phyloP scores from a whole-genome alignment of 2,329 filamentous ascomycete genomes.

The Diplodia sapinea region DNA sequence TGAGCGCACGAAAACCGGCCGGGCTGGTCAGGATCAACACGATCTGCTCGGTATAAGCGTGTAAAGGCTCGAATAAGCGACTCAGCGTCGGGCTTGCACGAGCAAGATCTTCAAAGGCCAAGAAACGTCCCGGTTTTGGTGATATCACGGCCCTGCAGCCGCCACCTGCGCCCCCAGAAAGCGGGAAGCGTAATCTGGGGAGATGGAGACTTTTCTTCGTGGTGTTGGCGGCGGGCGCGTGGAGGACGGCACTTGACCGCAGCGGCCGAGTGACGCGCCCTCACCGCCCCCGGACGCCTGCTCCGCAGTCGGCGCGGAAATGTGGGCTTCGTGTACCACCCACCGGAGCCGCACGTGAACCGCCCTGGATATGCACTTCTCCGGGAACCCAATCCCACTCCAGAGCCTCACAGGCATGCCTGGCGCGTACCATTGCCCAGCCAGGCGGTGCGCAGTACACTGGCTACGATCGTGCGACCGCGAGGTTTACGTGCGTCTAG shows the following conservation, averaged over 20 bases:
- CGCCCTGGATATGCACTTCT: slow-evolving; percentile 19
- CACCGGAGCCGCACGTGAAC: slow-evolving; percentile 21
- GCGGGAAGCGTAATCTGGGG: slow-evolving; percentile 15
- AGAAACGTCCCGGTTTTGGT: slow-evolving; percentile 20
- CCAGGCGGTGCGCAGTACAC: slow-evolving; percentile 1
- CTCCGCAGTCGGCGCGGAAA: slow-evolving; percentile 26
- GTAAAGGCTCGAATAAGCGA: slow-evolving; percentile 2
- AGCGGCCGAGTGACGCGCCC: not conserved
- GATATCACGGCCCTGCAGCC: slow-evolving; percentile 7
- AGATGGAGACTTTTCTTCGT: not conserved
- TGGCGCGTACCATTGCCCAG: not conserved
- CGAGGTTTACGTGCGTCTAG: not conserved
- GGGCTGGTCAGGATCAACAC: slow-evolving; percentile 17
- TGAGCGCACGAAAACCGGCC: not conserved
- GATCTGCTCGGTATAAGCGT: slow-evolving; percentile 4
- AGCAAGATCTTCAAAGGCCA: slow-evolving; percentile 15
- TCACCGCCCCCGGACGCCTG: not conserved
- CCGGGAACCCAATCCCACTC: slow-evolving; percentile 7
- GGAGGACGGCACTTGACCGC: not conserved
- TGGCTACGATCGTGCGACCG: no score
- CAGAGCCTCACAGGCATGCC: not conserved
- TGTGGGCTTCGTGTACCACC: slow-evolving; percentile 16
- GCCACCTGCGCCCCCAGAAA: slow-evolving; percentile 24
- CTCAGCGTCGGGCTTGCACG: slow-evolving; percentile 9
- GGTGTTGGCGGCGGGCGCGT: not conserved